A percentile compares a stretch with the other conserved stretches of the same genome.
Evolutionary conservation across 192 early-diverging fungal genomes (phyloP).

Genomic region (Funneliformis mosseae): DNA sequence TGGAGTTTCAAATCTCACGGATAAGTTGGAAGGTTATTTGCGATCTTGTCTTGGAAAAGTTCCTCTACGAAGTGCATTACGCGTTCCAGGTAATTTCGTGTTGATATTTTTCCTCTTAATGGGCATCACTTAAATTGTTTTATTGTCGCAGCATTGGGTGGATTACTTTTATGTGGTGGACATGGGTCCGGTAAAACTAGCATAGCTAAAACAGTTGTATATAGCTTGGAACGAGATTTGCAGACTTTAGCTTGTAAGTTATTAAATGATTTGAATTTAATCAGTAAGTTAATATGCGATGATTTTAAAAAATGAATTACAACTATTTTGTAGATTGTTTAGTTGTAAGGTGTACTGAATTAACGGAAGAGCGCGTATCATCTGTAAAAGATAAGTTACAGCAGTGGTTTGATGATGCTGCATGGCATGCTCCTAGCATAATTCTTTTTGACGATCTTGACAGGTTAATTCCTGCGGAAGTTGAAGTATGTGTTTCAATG

Average conservation of each 20-base stretch:
- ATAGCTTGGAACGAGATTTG: constrained; percentile 41
- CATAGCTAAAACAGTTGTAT: constrained; percentile 56
- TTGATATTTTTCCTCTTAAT: not conserved
- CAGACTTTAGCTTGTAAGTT: constrained; percentile 52
- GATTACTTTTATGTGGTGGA: constrained; percentile 69
- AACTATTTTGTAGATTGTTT: constrained; percentile 49
- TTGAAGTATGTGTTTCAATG: constrained; percentile 55
- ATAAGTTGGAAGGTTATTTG: constrained; percentile 27
- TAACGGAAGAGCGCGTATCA: constrained; percentile 59
- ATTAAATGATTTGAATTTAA: constrained; percentile 34
- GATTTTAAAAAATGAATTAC: constrained; percentile 5
- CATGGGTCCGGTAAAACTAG: constrained; percentile 80
- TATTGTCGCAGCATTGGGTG: constrained; percentile 43
- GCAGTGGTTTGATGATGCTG: constrained; percentile 64
- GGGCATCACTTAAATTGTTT: not conserved
- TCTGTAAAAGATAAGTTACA: constrained; percentile 62
- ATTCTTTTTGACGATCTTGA: constrained; percentile 80
- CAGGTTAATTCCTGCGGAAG: constrained; percentile 68
- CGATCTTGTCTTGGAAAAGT: constrained; percentile 24
- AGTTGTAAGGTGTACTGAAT: constrained; percentile 58
- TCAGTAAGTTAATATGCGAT: constrained; percentile 22
- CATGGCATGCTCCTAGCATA: constrained; percentile 71
- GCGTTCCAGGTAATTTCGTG: constrained; percentile 33
- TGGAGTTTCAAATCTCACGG: constrained; percentile 31
- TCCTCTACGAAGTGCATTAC: constrained; percentile 4